A percentile compares a stretch with the other conserved stretches of the same genome.
Evolutionary conservation across 345 rosid species (phyloP).

Genomic region (Gossypium anomalum): DNA sequence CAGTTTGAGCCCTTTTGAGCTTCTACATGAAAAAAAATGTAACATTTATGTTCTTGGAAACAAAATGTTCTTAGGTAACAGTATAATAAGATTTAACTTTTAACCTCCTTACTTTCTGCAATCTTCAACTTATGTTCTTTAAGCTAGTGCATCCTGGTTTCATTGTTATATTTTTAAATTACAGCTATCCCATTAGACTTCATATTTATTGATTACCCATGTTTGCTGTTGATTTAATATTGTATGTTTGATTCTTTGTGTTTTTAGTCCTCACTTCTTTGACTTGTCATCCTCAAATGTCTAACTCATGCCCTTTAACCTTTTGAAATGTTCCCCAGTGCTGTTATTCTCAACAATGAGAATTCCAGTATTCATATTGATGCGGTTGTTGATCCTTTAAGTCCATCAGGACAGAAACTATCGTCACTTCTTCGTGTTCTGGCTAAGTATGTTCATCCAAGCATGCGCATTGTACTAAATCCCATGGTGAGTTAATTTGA

Average conservation of each 20-base stretch:
- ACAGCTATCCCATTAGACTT: neutral
- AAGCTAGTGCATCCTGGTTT: constrained; percentile 2
- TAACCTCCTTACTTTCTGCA: neutral
- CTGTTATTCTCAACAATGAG: constrained; percentile 69
- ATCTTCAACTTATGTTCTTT: constrained; percentile 1
- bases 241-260: neutral
- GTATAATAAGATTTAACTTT: neutral
- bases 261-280: neutral
- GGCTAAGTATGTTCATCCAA: constrained; percentile 69
- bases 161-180: neutral
- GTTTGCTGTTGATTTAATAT: neutral
- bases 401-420: constrained; percentile 88
- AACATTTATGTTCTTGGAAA: neutral
- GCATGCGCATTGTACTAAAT: constrained; percentile 89
- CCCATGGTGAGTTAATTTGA: constrained; percentile 69
- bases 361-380: constrained; percentile 81
- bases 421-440: constrained; percentile 78
- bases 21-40: neutral
- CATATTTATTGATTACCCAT: neutral
- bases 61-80: neutral
- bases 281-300: neutral
- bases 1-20: neutral
- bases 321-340: constrained; percentile 47
- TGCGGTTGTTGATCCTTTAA: constrained; percentile 92
- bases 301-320: constrained; percentile 3